These are phyloP conservation scores for Tricholoma matsutake DNA, from an alignment of 768 basidiomycete genomes.

Conservation along the genomic window DNA sequence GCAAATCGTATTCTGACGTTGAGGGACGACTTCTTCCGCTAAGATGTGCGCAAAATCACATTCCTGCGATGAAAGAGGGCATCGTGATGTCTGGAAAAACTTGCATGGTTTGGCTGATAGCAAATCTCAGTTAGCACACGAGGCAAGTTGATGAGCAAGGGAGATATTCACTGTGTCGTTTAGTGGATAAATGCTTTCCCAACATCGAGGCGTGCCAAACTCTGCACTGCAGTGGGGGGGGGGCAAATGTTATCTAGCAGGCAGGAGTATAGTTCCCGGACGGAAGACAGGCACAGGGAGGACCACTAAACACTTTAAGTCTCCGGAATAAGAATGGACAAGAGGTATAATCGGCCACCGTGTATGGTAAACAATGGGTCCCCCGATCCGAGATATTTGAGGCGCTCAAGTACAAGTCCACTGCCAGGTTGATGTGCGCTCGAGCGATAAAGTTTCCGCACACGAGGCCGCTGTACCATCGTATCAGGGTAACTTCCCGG, in stretches of 20 bases:
- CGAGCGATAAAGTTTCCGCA: conserved; percentile 29
- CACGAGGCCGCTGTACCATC: conserved; percentile 31
- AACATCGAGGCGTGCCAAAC: neutral
- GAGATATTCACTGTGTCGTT: conserved; percentile 37
- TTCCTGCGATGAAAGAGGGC: conserved; percentile 40
- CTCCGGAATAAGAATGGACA: conserved; percentile 23
- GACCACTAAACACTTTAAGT: conserved; percentile 20
- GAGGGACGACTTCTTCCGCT: conserved; percentile 22
- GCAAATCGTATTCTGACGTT: conserved; percentile 23
- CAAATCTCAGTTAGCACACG: neutral
- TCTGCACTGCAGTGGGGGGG: neutral
- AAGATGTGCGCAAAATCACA: conserved; percentile 48
- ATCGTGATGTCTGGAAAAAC: conserved; percentile 42
- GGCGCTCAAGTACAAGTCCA: conserved; percentile 23
- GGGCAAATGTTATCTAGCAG: neutral
- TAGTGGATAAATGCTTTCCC: conserved; percentile 31
- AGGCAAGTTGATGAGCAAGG: conserved; percentile 9
- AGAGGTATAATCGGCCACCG: conserved; percentile 21
- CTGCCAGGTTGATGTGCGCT: neutral
- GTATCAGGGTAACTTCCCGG: conserved; percentile 23
- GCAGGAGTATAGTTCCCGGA: neutral
- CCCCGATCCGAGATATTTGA: conserved; percentile 24
- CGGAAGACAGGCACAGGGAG: neutral
- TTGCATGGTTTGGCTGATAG: conserved; percentile 47
- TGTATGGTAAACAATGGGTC: conserved; percentile 24